Base-by-base conservation (phyloP, 495 filamentous ascomycete species). In the Sordaria brevicollis region DNA sequence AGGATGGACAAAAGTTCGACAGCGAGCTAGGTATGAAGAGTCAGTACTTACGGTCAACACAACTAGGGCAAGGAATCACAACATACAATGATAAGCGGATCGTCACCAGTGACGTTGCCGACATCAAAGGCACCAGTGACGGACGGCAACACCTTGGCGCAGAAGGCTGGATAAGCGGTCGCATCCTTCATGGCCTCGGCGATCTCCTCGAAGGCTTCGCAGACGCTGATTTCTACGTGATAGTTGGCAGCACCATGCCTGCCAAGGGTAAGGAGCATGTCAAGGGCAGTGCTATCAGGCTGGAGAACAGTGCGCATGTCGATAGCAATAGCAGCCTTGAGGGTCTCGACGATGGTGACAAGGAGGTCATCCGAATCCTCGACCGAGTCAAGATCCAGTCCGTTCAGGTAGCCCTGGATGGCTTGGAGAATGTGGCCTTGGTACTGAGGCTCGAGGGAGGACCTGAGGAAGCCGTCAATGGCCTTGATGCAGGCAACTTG, bases 401-500 rank as follows among this genome's bases (percentile, higher is more conserved):
- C 80, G 34, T 89, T 84, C 72, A 98, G 80, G 79, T 92, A 98
- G 17, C 86, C 85, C 2, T 91, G 90, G 35, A 99, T 87, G 17
- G 92, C 88, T 2, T 86, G 80, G 49, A 97, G 87, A 41, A 97
- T 91, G 9, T 89, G 82, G 0, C 84, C 73, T 77, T 99, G 95
- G 67, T 92, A 83, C 72, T 83, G 81, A 3, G 86, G 84, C 33
- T 87, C 80, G 31, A 73, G 67, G 11, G 76, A 78, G 7, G 89
- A 83, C 39, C 84, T 86, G 33, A 97, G 83, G 67, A 94, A 91
- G 75, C 92, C 91, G 77, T 97, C 93, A 43, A 97, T 78, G 1
- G 92, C 90, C 71, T 93, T 94, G 70, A 98, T 91, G 76, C 92
- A 94, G 13, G 95, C 88, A 33, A 97, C 96, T 78, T 93, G 91